Percentiles rank a stretch among this genome's conserved stretches.
These are phyloP conservation scores for Ogataea paraovalis DNA, from an alignment of 805 yeast species.

Conservation along the genomic window DNA sequence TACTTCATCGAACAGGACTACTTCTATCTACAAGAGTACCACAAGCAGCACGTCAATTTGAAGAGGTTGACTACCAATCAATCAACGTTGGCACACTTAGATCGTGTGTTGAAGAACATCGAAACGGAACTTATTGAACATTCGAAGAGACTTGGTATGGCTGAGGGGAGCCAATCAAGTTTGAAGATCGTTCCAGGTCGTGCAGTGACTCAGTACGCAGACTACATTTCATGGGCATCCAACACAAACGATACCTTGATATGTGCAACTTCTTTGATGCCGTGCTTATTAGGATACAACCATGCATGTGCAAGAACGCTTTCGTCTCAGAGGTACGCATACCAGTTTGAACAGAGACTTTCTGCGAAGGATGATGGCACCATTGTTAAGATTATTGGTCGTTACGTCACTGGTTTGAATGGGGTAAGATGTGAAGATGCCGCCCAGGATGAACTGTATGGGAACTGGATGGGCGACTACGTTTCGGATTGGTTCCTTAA, in stretches of 20 bases:
- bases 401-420: constrained; percentile 9
- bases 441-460: constrained; percentile 30
- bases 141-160: constrained; percentile 38
- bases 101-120: constrained; percentile 47
- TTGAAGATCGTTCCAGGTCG: constrained; percentile 40
- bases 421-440: constrained; percentile 19
- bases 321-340: not conserved
- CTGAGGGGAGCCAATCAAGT: not conserved
- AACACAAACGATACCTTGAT: constrained; percentile 57
- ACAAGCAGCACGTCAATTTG: constrained; percentile 60
- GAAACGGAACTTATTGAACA: constrained; percentile 56
- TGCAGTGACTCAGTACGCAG: constrained; percentile 59
- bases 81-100: constrained; percentile 44
- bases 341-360: too few relatives aligned
- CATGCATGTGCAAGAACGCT: constrained; percentile 40
- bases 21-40: constrained; percentile 64
- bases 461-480: constrained; percentile 63
- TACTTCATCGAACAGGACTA: constrained; percentile 55
- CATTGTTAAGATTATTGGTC: constrained; percentile 10
- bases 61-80: constrained; percentile 53
- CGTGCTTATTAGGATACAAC: constrained; percentile 72
- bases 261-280: constrained; percentile 64
- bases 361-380: too few relatives aligned
- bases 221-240: constrained; percentile 54
- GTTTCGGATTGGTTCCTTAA: constrained; percentile 50